These are phyloP conservation scores for Verbascum thapsus DNA, from an alignment of 257 asterid genomes.

Conservation along the genomic window DNA sequence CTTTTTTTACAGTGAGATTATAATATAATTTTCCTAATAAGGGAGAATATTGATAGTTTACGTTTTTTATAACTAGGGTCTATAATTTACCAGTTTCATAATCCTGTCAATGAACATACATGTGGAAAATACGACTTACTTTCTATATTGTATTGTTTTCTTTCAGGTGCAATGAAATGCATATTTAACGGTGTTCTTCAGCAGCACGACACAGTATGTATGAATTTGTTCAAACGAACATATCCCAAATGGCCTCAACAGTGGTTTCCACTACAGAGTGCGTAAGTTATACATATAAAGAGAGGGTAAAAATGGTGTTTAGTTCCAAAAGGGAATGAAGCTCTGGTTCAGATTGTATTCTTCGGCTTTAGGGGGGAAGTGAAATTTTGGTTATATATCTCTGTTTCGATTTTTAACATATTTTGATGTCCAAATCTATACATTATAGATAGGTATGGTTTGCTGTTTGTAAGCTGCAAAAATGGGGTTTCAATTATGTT, in stretches of 20 bases:
- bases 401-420: background rate
- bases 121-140: too few relatives aligned
- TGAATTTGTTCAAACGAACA: slow-evolving; percentile 83
- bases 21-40: too few relatives aligned
- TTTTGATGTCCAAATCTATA: background rate
- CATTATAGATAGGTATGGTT: background rate
- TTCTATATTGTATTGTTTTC: background rate
- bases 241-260: slow-evolving; percentile 93
- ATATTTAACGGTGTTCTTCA: slow-evolving; percentile 76
- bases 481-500: too few relatives aligned
- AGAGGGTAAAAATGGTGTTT: slow-evolving; percentile 12
- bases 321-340: slow-evolving; percentile 66
- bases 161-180: slow-evolving; percentile 91
- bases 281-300: slow-evolving; percentile 21
- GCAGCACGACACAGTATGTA: slow-evolving; percentile 91
- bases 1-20: too few relatives aligned
- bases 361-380: slow-evolving; percentile 26
- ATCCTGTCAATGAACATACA: too few relatives aligned
- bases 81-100: too few relatives aligned
- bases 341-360: slow-evolving; percentile 62
- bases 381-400: slow-evolving; percentile 45
- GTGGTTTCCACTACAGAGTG: slow-evolving; percentile 67
- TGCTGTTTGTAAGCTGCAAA: too few relatives aligned
- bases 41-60: too few relatives aligned
- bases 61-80: too few relatives aligned